phyloP scores from a whole-genome alignment of 495 filamentous ascomycete species.

The Aspergillus biplanus region DNA sequence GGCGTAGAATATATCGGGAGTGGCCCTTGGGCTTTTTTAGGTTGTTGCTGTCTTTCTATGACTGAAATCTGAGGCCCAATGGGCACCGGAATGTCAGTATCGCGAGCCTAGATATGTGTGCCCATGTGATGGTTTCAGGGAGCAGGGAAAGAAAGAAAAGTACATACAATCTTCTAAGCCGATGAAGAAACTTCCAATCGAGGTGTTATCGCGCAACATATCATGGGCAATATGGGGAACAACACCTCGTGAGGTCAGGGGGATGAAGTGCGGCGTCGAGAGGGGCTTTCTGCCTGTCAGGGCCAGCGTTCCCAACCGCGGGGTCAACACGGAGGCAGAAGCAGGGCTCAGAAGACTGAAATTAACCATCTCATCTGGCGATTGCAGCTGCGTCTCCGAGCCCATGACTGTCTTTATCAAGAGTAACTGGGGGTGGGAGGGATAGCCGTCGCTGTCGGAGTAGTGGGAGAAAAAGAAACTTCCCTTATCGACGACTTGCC shows the following conservation, averaged over 20 bases:
- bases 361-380: constrained; percentile 31
- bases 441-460: neutral
- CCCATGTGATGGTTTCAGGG: neutral
- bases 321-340: constrained; percentile 36
- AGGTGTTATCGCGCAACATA: constrained; percentile 66
- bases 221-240: constrained; percentile 90
- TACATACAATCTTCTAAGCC: constrained; percentile 91
- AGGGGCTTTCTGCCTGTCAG: constrained; percentile 62
- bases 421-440: constrained; percentile 16
- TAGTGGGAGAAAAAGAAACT: neutral
- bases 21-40: constrained; percentile 41
- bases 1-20: constrained; percentile 56
- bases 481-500: constrained; percentile 2
- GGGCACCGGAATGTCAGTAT: constrained; percentile 35
- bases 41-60: constrained; percentile 64
- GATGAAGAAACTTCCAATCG: constrained; percentile 71
- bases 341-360: constrained; percentile 36
- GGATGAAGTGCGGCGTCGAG: constrained; percentile 81
- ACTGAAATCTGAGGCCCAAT: constrained; percentile 58
- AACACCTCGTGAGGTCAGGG: constrained; percentile 76
- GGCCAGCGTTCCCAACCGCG: constrained; percentile 65
- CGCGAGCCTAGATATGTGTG: neutral
- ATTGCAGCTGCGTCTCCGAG: constrained; percentile 20
- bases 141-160: neutral
- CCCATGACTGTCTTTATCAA: constrained; percentile 30